phyloP scores from a whole-genome alignment of 257 asterid genomes.

The Penstemon eatonii region DNA sequence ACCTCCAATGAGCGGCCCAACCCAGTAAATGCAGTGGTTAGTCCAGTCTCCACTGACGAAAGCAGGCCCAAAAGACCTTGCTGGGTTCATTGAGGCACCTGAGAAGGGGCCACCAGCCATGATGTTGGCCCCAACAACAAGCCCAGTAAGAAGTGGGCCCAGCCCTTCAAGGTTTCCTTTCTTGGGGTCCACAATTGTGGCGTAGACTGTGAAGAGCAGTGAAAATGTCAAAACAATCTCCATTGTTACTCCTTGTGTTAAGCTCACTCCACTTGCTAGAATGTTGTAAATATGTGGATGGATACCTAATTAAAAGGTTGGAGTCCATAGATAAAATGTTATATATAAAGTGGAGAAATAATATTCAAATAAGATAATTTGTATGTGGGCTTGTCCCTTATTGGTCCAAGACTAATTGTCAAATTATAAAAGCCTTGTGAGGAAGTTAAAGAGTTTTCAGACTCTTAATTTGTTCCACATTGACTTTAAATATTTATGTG shows the following conservation, averaged over 20 bases:
- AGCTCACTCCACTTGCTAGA: constrained; percentile 67
- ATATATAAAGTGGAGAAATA: no score
- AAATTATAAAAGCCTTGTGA: no score
- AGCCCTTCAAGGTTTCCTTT: constrained; percentile 77
- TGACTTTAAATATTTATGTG: no score
- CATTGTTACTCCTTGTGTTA: constrained; percentile 70
- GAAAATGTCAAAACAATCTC: constrained; percentile 85
- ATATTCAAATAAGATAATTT: no score
- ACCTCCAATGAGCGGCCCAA: constrained; percentile 90
- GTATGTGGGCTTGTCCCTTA: no score
- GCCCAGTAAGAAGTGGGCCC: constrained; percentile 90
- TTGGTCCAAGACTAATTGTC: no score
- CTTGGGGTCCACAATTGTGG: constrained; percentile 92
- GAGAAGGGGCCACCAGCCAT: constrained; percentile 97
- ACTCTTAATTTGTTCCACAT: no score
- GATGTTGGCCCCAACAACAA: constrained; percentile 82
- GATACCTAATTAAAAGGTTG: no score
- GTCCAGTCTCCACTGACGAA: constrained; percentile 85
- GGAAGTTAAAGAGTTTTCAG: no score
- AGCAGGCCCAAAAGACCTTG: constrained; percentile 92
- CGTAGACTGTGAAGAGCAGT: constrained; percentile 75
- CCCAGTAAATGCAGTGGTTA: constrained; percentile 93
- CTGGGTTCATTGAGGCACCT: constrained; percentile 96
- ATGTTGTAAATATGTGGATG: no score
- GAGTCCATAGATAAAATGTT: no score